Base-by-base conservation (phyloP, 331 rosid genomes). In the Pyrus hybrid region DNA sequence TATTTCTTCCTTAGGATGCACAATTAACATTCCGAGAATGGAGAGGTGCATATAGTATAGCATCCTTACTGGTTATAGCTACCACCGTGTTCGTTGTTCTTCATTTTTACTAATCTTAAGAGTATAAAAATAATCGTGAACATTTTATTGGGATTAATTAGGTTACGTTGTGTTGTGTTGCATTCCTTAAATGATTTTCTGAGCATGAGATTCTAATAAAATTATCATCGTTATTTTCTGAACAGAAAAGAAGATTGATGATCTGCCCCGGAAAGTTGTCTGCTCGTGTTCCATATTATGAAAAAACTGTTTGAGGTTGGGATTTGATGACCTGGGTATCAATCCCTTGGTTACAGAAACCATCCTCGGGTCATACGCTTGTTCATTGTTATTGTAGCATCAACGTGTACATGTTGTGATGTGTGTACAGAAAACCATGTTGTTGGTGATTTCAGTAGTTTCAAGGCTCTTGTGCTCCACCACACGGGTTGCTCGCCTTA, bases 201-300 rank as follows among this genome's bases (percentile, higher is more conserved):
- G 7, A 26, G 60, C 69, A 18, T 63, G n/a, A 43, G 17, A 7
- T 13, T 56, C 80, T 65, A 33, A 67, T 53, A 70, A 43, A 13
- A 5, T 32, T 70, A 16, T 71, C 16, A 11, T 58, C 30, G 23
- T 54, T 53, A 58, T 70, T 84, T 64, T 62, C 37, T 75, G 73
- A 88, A 84, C 96, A 95, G 99, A 89, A 70, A 91, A 95, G 86
- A 95, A 91, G 91, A 69, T 89, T 68, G 99, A 90, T 79, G 92
- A 95, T 82, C 72, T 87, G 26, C 91, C 96, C 12, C 89, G 86
- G 87, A 95, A 92, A 85, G 89, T 88, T 68, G 90, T 87, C 68
- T 95, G 99, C 77, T 84, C 91, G 8, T 92, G 97, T 90, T 87
- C 94, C 75, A 95, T 95, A 77, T 30, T 95, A 88, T 95, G 93